phyloP scores from a whole-genome alignment of 2,329 filamentous ascomycete genomes.

The Pseudogymnoascus sp. region DNA sequence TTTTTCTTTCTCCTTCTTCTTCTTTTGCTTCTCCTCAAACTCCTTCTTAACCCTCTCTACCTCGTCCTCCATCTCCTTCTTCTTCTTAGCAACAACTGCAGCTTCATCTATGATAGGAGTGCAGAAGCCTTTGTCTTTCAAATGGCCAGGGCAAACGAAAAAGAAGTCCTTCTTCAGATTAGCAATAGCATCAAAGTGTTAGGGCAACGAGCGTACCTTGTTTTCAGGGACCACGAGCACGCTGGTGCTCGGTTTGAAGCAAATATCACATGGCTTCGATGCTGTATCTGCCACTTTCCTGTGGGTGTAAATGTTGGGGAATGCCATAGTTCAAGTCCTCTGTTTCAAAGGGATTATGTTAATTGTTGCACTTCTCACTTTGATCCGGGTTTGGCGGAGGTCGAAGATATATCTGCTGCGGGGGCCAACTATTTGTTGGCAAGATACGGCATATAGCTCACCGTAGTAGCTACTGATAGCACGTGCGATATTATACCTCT shows the following conservation, averaged over 20 bases:
- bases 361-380: background rate
- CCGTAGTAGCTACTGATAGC: constrained; percentile 1
- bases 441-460: constrained; percentile 2
- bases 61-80: constrained; percentile 56
- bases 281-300: constrained; percentile 79
- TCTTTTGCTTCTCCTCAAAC: constrained; percentile 70
- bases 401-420: background rate
- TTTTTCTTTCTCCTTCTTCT: constrained; percentile 60
- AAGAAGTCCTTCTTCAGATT: constrained; percentile 63
- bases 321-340: constrained; percentile 25
- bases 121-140: constrained; percentile 78
- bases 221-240: constrained; percentile 85
- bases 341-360: background rate
- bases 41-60: constrained; percentile 56
- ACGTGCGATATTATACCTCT: background rate
- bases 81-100: constrained; percentile 48
- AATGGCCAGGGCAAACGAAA: constrained; percentile 75
- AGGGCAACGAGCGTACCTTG: constrained; percentile 49
- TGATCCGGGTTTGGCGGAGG: background rate
- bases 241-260: constrained; percentile 78
- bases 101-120: constrained; percentile 63
- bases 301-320: constrained; percentile 75
- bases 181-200: background rate
- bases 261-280: constrained; percentile 79
- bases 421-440: background rate